Evolutionary conservation across 192 early-diverging fungal genomes (phyloP).

Genomic region (Linnemannia zychae): DNA sequence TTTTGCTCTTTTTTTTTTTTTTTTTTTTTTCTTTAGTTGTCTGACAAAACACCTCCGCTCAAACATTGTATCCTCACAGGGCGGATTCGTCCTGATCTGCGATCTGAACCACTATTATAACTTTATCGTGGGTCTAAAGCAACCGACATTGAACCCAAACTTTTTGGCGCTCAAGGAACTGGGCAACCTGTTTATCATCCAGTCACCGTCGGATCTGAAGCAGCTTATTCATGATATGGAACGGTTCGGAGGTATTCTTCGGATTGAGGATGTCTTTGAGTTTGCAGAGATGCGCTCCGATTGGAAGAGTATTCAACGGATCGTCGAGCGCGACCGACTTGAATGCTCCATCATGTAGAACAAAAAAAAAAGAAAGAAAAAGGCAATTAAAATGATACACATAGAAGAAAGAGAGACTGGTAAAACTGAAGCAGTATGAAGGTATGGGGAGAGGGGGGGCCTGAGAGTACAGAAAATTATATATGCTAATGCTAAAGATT

Average conservation of each 20-base stretch:
- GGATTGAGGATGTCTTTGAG: constrained; percentile 88
- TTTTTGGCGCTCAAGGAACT: constrained; percentile 86
- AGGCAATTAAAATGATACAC: neutral
- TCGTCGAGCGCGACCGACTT: constrained; percentile 75
- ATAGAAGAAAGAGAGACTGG: neutral
- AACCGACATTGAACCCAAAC: constrained; percentile 75
- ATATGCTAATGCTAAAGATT: too few relatives aligned
- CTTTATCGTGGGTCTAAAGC: constrained; percentile 74
- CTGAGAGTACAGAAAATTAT: too few relatives aligned
- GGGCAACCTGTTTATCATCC: constrained; percentile 85
- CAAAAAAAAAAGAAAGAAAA: neutral
- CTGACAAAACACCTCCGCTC: constrained; percentile 88
- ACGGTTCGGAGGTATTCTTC: constrained; percentile 78
- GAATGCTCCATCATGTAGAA: constrained; percentile 70
- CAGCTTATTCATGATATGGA: constrained; percentile 83
- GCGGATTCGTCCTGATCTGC: constrained; percentile 93
- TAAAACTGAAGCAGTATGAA: too few relatives aligned
- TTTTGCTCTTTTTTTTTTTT: neutral
- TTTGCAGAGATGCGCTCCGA: constrained; percentile 82
- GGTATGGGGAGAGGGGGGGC: too few relatives aligned
- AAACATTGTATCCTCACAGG: constrained; percentile 84
- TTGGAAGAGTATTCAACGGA: constrained; percentile 81
- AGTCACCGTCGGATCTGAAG: constrained; percentile 77
- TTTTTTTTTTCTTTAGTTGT: constrained; percentile 61
- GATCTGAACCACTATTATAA: constrained; percentile 88